phyloP scores from a whole-genome alignment of 2,329 filamentous ascomycete genomes.

The Paramyrothecium sp. region DNA sequence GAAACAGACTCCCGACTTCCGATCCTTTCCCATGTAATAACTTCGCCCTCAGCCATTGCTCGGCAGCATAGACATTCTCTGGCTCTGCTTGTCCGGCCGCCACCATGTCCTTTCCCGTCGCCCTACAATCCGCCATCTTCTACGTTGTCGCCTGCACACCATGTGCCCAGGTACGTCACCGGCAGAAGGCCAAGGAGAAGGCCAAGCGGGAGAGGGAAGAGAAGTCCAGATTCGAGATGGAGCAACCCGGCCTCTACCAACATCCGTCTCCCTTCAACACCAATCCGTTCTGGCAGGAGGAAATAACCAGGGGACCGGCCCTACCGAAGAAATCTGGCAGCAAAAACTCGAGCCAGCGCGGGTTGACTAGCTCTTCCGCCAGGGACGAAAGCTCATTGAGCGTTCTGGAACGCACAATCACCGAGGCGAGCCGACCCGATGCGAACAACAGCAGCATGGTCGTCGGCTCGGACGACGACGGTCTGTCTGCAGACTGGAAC shows the following conservation, averaged over 20 bases:
- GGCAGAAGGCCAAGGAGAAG: constrained; percentile 67
- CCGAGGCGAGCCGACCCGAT: constrained; percentile 28
- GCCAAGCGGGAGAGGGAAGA: constrained; percentile 67
- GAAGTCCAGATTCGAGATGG: constrained; percentile 61
- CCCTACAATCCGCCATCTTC: constrained; percentile 74
- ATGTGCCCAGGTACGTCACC: constrained; percentile 70
- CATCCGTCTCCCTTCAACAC: constrained; percentile 83
- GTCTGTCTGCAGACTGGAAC: constrained; percentile 62
- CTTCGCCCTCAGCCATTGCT: neutral
- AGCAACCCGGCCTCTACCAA: constrained; percentile 71
- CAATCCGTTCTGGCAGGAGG: constrained; percentile 85
- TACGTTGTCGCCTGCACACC: constrained; percentile 76
- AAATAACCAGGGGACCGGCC: constrained; percentile 79
- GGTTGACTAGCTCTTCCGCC: constrained; percentile 52
- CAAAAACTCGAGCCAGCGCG: constrained; percentile 59
- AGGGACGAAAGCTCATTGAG: constrained; percentile 50
- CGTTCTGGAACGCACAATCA: constrained; percentile 35
- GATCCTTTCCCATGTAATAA: neutral
- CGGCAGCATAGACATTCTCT: neutral
- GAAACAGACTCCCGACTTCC: too few species aligned
- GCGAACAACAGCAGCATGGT: constrained; percentile 26
- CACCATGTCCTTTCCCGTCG: constrained; percentile 49
- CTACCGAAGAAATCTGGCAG: constrained; percentile 61
- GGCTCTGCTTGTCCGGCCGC: neutral
- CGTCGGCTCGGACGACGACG: constrained; percentile 35